Base-by-base conservation (phyloP, 192 early-diverging fungal genomes). In the Cladochytrium replicatum region DNA sequence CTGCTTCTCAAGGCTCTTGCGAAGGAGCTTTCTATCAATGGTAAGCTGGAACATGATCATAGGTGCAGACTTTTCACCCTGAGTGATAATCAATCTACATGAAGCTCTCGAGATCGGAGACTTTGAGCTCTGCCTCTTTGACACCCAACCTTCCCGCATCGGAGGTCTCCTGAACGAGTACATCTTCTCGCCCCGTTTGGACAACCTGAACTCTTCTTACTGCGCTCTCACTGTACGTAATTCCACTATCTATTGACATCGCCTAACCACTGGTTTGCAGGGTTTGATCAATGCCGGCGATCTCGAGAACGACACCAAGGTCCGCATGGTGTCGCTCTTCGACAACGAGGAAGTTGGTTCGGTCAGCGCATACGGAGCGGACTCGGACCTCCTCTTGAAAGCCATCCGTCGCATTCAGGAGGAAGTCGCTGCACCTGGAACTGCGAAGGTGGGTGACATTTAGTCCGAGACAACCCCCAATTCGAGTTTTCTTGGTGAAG, bases 311-410 rank as follows among this genome's bases (percentile, higher is more conserved):
- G 87, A 90, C 43, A 49, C 76, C 42, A 77, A 83, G 45, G 81
- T 95, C 54, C 83, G 93, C 38, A 66, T 99, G 31, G 75, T 91
- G 29, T 77, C 85, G 22, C 72, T 97, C 30, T 99, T 99, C 56
- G 96, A 99, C 64, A 96, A 99, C 69, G 96, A 99, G 63, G 96
- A 99, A 54, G 80, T 99, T 28, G 96, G 96, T 24, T 90, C 87
- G 24, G 71, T 66, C 8, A 87, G 89, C 32, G 93, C 92, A 3
- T 86, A 93, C 54, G 96, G 96, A 43, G 96, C 96, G 9, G 87
- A 86, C 60, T 93, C 89, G 7, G 85, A 88, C 51, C 68, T 97
- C 51, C 69, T 91, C 15, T n/a, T 75, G 32, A 58, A 66, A 49
- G 63, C 66, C 34, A 66, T 61, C 13, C 34, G 17, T 37, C 34